Evolutionary conservation across 2,329 filamentous ascomycete species (phyloP).

Genomic region (Alternaria sp.): DNA sequence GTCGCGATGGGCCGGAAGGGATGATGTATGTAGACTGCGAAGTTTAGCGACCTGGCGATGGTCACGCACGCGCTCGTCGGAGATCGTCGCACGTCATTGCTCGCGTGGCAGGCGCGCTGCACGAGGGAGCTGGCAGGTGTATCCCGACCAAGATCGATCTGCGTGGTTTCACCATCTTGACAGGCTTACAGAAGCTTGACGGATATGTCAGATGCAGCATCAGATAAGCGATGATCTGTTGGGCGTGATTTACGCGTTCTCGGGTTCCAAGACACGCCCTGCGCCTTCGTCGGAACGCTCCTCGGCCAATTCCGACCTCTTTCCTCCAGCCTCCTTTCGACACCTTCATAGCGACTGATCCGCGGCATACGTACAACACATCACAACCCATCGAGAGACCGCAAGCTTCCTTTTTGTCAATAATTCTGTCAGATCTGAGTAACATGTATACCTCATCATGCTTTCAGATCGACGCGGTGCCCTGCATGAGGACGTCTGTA

Average conservation of each 20-base stretch:
- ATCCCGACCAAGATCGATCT: neutral
- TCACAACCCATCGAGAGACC: neutral
- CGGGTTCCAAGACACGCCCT: neutral
- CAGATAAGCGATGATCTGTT: neutral
- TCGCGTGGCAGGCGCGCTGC: slow-evolving; percentile 17
- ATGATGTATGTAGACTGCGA: neutral
- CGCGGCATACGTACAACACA: neutral
- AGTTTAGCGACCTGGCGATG: neutral
- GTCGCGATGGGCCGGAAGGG: slow-evolving; percentile 5
- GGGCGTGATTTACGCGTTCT: neutral
- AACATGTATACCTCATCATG: neutral
- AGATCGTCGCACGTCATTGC: slow-evolving; percentile 15
- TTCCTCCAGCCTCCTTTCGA: neutral
- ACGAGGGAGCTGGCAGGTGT: slow-evolving; percentile 1
- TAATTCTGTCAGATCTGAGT: neutral
- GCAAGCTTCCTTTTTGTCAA: neutral
- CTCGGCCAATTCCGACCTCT: neutral
- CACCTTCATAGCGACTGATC: neutral
- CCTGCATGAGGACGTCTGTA: neutral
- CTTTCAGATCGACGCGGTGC: neutral
- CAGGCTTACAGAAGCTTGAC: neutral
- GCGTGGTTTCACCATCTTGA: neutral
- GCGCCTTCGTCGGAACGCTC: neutral
- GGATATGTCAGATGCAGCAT: neutral
- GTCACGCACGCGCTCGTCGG: slow-evolving; percentile 16